Conservation (phyloP, 1,139 yeast genomes). For the Pneumocystis jirovecii region DNA sequence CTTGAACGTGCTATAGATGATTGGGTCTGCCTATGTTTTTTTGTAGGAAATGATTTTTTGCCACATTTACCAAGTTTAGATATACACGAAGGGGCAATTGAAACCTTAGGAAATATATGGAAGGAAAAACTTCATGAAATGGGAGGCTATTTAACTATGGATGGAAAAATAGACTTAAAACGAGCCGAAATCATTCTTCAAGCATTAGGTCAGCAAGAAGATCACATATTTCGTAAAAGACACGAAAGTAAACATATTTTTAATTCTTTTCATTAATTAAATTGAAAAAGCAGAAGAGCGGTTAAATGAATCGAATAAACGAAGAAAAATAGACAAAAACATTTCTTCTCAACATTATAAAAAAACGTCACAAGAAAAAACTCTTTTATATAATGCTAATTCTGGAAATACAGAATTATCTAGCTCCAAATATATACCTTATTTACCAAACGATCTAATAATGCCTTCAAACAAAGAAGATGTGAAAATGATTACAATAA, state of each 20-base stretch:
- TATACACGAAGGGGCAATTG: conserved; percentile 89
- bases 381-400: conserved; percentile 2
- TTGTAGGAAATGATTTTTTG: conserved; percentile 94
- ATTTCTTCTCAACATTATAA: not conserved
- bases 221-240: conserved; percentile 56
- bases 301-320: conserved; percentile 45
- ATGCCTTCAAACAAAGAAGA: conserved; percentile 1
- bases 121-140: conserved; percentile 50
- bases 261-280: not conserved
- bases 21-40: conserved; percentile 98
- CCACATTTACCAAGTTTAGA: conserved; percentile 93
- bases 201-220: conserved; percentile 59
- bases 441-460: conserved; percentile 7
- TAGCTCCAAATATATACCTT: conserved; percentile 13
- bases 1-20: conserved; percentile 93
- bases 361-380: conserved; percentile 14
- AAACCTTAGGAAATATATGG: conserved; percentile 69
- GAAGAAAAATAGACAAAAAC: conserved; percentile 32
- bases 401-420: conserved; percentile 7
- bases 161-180: conserved; percentile 58
- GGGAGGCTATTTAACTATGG: conserved; percentile 73
- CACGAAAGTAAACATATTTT: conserved; percentile 20
- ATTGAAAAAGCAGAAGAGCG: conserved; percentile 43
- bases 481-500: conserved; percentile 5
- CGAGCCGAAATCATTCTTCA: conserved; percentile 61